Evolutionary conservation across 768 basidiomycete species (phyloP), one percentile per base, ranked within the genome.

Genomic region (Lentinula edodes): DNA sequence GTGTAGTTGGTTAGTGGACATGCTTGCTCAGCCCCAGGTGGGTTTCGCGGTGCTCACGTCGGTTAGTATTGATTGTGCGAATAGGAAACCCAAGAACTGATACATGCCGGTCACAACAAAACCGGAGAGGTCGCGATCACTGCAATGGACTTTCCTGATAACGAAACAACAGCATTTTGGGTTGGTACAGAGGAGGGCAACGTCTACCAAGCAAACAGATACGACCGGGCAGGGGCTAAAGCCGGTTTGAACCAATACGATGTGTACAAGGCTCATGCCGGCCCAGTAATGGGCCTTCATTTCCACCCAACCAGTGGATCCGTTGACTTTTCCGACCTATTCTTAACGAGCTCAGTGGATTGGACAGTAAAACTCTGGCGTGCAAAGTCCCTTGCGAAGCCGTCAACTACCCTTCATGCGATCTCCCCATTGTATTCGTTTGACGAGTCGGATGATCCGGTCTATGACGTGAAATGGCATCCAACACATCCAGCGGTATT

Each of bases 321-420:
- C 5, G 88, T 99, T 52, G 97, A 98, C 71, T 95, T 98, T 73
- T 91, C 89, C 5, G 97, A 99, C 72, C 75, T 98, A 63, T 98
- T 98, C 80, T 75, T 99, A 63, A 93, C 93, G 15, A 83, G 88
- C 65, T 93, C 91, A 10, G 95, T 93, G 39, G 97, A 99, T 72
- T 99, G 97, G 97, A 98, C 96, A 9, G 91, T 97, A 68, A 98
- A 98, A 74, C 77, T 99, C 2, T 99, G 97, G 97, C 81, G 94
- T 45, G 83, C 92, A 7, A 92, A 87, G 74, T 85, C 84, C 10
- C 75, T 89, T 42, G 79, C 89, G 46, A 92, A 92, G 73, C 84
- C 90, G 7, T 87, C 88, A 6, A 86, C 87, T 41, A 69, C 76
- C 0, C 76, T 78, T 16, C 82, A 85, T 65, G 72, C 73, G 16